Evolutionary conservation across 768 basidiomycete genomes (phyloP).

Genomic region (Naganishia onofrii): DNA sequence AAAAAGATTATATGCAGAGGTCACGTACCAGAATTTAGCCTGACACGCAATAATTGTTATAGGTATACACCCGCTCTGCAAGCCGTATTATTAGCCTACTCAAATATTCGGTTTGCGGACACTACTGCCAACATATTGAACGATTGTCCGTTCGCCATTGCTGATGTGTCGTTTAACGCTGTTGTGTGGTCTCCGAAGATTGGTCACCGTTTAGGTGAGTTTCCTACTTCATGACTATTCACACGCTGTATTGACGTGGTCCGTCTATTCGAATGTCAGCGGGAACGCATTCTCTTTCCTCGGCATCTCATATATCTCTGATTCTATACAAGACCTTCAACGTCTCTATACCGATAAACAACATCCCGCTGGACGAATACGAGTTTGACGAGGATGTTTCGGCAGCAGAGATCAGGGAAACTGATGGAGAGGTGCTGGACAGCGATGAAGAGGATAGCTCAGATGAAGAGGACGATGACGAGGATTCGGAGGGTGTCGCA

Average conservation of each 20-base stretch:
- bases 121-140: constrained; percentile 66
- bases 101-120: constrained; percentile 67
- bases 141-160: constrained; percentile 82
- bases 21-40: constrained; percentile 2
- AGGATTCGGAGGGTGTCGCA: constrained; percentile 28
- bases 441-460: constrained; percentile 35
- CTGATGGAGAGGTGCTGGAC: constrained; percentile 30
- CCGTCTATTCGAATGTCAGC: constrained; percentile 54
- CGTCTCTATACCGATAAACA: constrained; percentile 86
- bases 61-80: constrained; percentile 85
- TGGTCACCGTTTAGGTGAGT: constrained; percentile 73
- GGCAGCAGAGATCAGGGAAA: constrained; percentile 52
- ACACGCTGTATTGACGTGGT: background rate
- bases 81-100: constrained; percentile 84
- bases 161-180: constrained; percentile 72
- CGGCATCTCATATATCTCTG: constrained; percentile 86
- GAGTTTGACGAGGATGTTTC: constrained; percentile 66
- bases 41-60: background rate
- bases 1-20: background rate
- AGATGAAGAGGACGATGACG: constrained; percentile 26
- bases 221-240: background rate
- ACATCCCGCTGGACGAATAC: constrained; percentile 78
- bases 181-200: constrained; percentile 83
- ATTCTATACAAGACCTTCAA: constrained; percentile 91
- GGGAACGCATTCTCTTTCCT: constrained; percentile 82